phyloP scores from a whole-genome alignment of 768 basidiomycete genomes.

The Phlegmacium glaucopus region DNA sequence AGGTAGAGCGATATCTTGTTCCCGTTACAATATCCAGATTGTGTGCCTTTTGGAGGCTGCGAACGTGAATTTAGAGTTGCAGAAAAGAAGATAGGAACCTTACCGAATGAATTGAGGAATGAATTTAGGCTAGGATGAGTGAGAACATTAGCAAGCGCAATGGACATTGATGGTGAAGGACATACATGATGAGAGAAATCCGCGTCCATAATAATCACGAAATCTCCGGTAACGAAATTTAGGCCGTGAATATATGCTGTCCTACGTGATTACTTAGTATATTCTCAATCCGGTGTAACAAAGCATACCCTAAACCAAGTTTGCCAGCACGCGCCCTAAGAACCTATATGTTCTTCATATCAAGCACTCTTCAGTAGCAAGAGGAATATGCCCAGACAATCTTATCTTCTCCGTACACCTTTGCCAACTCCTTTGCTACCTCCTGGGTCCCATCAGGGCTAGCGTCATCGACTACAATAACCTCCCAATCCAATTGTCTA shows the following conservation, averaged over 20 bases:
- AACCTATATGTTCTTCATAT: constrained; percentile 43
- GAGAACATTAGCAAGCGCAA: background rate
- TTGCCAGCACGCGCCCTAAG: constrained; percentile 88
- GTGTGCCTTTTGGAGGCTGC: constrained; percentile 77
- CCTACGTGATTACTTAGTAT: constrained; percentile 33
- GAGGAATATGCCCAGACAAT: constrained; percentile 41
- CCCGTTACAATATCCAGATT: constrained; percentile 93
- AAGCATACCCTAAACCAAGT: constrained; percentile 77
- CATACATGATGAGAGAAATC: constrained; percentile 94
- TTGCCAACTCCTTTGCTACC: constrained; percentile 74
- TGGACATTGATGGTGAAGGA: constrained; percentile 8
- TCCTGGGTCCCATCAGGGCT: constrained; percentile 94
- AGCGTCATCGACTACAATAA: constrained; percentile 89
- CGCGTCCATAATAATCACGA: constrained; percentile 96
- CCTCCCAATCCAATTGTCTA: constrained; percentile 79
- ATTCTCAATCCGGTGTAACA: background rate
- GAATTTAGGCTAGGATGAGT: constrained; percentile 73
- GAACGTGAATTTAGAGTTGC: constrained; percentile 3
- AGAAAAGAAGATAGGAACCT: constrained; percentile 5
- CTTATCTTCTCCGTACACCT: constrained; percentile 79
- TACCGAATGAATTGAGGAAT: constrained; percentile 90
- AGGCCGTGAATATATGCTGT: constrained; percentile 93
- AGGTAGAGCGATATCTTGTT: constrained; percentile 73
- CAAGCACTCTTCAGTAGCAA: background rate
- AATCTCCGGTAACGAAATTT: constrained; percentile 86